Evolutionary conservation across 2,329 filamentous ascomycete species (phyloP).

Genomic region (Tothia fuscella): DNA sequence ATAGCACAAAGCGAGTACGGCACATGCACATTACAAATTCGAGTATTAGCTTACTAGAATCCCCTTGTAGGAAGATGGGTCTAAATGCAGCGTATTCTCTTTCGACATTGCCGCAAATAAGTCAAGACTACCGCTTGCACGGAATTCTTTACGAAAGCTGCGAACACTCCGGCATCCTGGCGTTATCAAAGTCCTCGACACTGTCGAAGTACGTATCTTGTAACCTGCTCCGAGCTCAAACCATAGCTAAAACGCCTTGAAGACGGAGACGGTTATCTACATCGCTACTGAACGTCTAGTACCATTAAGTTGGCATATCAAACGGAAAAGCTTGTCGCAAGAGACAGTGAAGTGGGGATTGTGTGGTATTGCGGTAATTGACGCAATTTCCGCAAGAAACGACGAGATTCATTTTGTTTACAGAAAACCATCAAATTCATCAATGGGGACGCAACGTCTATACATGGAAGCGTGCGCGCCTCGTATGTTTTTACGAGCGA

Average conservation of each 20-base stretch:
- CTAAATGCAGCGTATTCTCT: constrained; percentile 90
- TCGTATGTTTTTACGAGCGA: constrained; percentile 88
- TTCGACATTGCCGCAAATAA: constrained; percentile 80
- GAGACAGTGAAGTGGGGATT: constrained; percentile 97
- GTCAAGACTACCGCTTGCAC: constrained; percentile 71
- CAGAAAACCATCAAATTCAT: constrained; percentile 90
- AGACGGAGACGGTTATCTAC: constrained; percentile 93
- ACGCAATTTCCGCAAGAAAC: constrained; percentile 10
- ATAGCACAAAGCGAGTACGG: constrained; percentile 76
- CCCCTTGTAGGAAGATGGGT: constrained; percentile 67
- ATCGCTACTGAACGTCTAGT: constrained; percentile 86
- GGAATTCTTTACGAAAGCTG: constrained; percentile 87
- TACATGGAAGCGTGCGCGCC: constrained; percentile 77
- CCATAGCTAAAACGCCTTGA: constrained; percentile 15
- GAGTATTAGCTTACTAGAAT: neutral
- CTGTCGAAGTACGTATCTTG: constrained; percentile 59
- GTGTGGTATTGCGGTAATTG: constrained; percentile 63
- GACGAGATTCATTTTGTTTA: neutral
- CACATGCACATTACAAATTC: constrained; percentile 2
- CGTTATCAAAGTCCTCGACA: constrained; percentile 86
- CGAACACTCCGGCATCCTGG: constrained; percentile 88
- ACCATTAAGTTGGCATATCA: constrained; percentile 81
- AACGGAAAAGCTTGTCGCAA: constrained; percentile 71
- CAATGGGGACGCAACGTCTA: constrained; percentile 81
- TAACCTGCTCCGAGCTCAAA: neutral